These are phyloP conservation scores for Vitis amurensis DNA, from an alignment of 164 flowering plant species.

Conservation along the genomic window DNA sequence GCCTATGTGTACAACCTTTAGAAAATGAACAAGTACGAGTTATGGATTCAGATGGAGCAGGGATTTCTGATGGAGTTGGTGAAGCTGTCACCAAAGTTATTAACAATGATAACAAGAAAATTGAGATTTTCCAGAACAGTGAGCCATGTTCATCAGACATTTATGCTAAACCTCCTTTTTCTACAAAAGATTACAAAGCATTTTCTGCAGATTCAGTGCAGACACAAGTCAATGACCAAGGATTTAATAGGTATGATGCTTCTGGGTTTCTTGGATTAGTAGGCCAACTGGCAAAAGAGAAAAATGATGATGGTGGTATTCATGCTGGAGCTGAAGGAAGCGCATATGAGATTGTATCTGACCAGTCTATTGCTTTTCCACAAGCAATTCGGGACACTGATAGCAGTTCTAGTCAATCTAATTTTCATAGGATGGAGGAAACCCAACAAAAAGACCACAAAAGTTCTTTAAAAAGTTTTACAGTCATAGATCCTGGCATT, in stretches of 20 bases:
- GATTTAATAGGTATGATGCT: slow-evolving; percentile 22
- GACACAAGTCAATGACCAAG: slow-evolving; percentile 25
- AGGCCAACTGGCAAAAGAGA: slow-evolving; percentile 14
- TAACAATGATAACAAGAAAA: slow-evolving; percentile 18
- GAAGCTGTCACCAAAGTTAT: slow-evolving; percentile 19
- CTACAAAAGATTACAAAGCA: slow-evolving; percentile 13
- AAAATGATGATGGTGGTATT: slow-evolving; percentile 17
- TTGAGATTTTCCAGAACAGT: slow-evolving; percentile 24
- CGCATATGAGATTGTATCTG: slow-evolving; percentile 19
- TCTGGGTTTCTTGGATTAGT: slow-evolving; percentile 17
- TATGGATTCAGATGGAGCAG: slow-evolving; percentile 47
- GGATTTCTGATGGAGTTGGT: slow-evolving; percentile 38
- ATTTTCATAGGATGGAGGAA: slow-evolving; percentile 25
- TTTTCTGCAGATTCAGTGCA: slow-evolving; percentile 17
- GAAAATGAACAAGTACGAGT: slow-evolving; percentile 32
- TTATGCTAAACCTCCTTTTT: slow-evolving; percentile 12
- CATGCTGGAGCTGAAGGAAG: slow-evolving; percentile 19
- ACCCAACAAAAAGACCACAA: slow-evolving; percentile 19
- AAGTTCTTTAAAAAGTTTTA: slow-evolving; percentile 24
- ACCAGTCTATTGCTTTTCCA: slow-evolving; percentile 13
- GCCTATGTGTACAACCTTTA: slow-evolving; percentile 24
- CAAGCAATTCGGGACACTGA: slow-evolving; percentile 22
- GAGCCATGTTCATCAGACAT: slow-evolving; percentile 23
- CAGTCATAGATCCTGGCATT: slow-evolving; percentile 15
- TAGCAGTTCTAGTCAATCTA: slow-evolving; percentile 26